Base-by-base conservation (phyloP, 345 rosid genomes). In the Hibiscus mutabilis region DNA sequence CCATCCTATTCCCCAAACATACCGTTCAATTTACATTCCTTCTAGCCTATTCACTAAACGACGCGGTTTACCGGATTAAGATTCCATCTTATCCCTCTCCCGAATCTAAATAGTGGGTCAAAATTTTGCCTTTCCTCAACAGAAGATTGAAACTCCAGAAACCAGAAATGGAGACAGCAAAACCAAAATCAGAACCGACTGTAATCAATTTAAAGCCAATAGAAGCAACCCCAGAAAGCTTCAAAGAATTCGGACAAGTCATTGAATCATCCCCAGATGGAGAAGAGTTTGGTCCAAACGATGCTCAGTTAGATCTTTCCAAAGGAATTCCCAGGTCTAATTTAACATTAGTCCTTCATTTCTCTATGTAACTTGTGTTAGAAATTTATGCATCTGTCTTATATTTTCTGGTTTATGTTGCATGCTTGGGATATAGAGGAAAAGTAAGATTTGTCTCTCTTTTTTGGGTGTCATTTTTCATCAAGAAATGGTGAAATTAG, bases 281-380 rank as follows among this genome's bases (percentile, higher is more conserved):
- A n/a, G 71, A 52, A 2, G 60, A 68, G 25, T 68, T 51, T 52
- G 71, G 71, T 29, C 71, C 71, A 11, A n/a, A 52, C 4, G 60
- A 68, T 68, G 71, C 71, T 51, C 71, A 68, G 11, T 21, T 68
- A 27, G 71, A 68, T 59, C 71, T 68, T 65, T 65, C 69, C 69
- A 65, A 44, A 44, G 69, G 69, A 65, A 65, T 44, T 65, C 69
- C 69, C 55, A 65, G 69, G 69, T 65, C 46, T 42, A 22, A 18
- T 40, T 40, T 5, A 4, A 16, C 9, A n/a, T 6, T 0, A 64
- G 10, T 22, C 15, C 4, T 66, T 46, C 10, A 0, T 14, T 19
- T 64, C 18, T 22, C 15, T 22, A 22, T 22, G 2, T 21, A 53
- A 58, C 27, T 22, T 21, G 15, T 21, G 53, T 65, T 65, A 6